phyloP scores from a whole-genome alignment of 345 rosid species.

The Dovyalis caffra region DNA sequence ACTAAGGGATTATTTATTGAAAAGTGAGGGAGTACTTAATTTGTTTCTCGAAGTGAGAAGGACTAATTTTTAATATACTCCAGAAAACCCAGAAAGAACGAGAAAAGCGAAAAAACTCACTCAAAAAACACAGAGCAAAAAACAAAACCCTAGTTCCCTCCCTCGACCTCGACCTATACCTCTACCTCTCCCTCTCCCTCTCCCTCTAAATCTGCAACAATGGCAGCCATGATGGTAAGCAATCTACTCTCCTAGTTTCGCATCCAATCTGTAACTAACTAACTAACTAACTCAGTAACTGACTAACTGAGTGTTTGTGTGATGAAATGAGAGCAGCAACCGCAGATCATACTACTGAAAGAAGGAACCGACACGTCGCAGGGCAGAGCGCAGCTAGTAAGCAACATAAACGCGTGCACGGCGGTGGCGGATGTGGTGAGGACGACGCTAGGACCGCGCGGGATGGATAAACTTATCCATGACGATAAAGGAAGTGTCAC shows the following conservation, averaged over 20 bases:
- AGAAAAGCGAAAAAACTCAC: neutral
- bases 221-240: slow-evolving; percentile 40
- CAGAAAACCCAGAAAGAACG: neutral
- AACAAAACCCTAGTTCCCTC: slow-evolving; percentile 10
- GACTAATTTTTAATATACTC: too few relatives aligned
- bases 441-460: slow-evolving; percentile 94
- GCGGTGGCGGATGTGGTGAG: slow-evolving; percentile 86
- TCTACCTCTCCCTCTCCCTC: neutral
- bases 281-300: neutral
- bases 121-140: neutral
- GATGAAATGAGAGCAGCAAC: slow-evolving; percentile 61
- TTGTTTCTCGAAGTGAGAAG: too few relatives aligned
- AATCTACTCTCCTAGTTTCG: neutral
- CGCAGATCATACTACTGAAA: slow-evolving; percentile 94
- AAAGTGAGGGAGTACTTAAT: too few relatives aligned
- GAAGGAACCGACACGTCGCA: slow-evolving; percentile 99
- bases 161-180: too few relatives aligned
- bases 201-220: slow-evolving; percentile 9
- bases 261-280: neutral
- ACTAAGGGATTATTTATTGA: too few relatives aligned
- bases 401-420: slow-evolving; percentile 97
- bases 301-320: neutral
- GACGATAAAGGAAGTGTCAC: slow-evolving; percentile 92
- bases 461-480: slow-evolving; percentile 98
- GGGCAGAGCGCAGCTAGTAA: slow-evolving; percentile 88